Evolutionary conservation across 2,329 filamentous ascomycete species (phyloP).

Genomic region (Pseudogymnoascus sp.): DNA sequence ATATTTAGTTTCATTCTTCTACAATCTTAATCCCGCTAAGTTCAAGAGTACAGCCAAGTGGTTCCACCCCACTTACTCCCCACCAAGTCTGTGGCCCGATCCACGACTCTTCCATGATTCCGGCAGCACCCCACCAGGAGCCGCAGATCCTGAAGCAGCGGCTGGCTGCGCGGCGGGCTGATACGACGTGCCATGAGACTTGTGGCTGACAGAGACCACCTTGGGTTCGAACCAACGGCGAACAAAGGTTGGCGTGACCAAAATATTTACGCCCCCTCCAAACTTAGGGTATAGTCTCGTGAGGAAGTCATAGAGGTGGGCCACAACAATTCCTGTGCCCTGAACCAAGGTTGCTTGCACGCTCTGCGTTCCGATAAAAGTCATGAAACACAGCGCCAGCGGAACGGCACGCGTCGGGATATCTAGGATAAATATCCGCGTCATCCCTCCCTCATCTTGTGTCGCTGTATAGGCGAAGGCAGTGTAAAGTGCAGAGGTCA

Average conservation of each 20-base stretch:
- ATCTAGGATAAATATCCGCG: conserved; percentile 72
- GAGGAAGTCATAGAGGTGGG: conserved; percentile 85
- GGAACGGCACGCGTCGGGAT: conserved; percentile 78
- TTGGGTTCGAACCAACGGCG: conserved; percentile 52
- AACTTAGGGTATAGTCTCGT: conserved; percentile 82
- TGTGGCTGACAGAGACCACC: conserved; percentile 37
- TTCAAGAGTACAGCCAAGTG: not conserved
- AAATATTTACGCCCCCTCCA: conserved; percentile 69
- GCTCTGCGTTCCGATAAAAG: conserved; percentile 56
- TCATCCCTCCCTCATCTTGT: conserved; percentile 72
- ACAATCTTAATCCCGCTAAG: not conserved
- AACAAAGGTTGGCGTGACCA: conserved; percentile 66
- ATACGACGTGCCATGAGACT: conserved; percentile 55
- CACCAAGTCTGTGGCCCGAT: conserved; percentile 52
- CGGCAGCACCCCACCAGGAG: conserved; percentile 43
- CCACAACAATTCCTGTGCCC: conserved; percentile 70
- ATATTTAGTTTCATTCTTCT: not conserved
- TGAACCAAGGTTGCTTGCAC: conserved; percentile 48
- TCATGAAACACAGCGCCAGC: conserved; percentile 66
- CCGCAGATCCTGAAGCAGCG: conserved; percentile 35
- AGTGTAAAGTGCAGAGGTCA: conserved; percentile 60
- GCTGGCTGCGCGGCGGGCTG: conserved; percentile 31
- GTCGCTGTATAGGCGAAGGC: conserved; percentile 76
- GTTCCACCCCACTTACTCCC: conserved; percentile 20
- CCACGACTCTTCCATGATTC: conserved; percentile 58